These are phyloP conservation scores for Sorghum bicolor DNA, from an alignment of 176 grass and related monocot genomes.

Conservation along the genomic window Sorghum_bicolor_NCBIv3 NC_012872.2:63887501-63888000, in stretches of 20 bases:
- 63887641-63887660: too few species aligned
- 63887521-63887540: neutral
- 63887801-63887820: neutral
- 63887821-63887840: neutral
- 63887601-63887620: neutral
- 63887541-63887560: neutral
- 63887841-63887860: neutral
- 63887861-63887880: too few species aligned
- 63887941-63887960: too few species aligned
- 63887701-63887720: slow-evolving; percentile 28
- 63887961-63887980: neutral
- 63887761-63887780: neutral
- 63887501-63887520: neutral
- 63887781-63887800: neutral
- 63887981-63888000: neutral
- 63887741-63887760: neutral
- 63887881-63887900: too few species aligned
- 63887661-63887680: too few species aligned
- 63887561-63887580: neutral
- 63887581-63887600: neutral
- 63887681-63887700: neutral
- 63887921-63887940: too few species aligned
- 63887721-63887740: neutral
- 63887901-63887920: too few species aligned
- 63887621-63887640: too few species aligned